Base-by-base conservation (phyloP, 495 filamentous ascomycete genomes). In the Penicillium atrosanguineum region DNA sequence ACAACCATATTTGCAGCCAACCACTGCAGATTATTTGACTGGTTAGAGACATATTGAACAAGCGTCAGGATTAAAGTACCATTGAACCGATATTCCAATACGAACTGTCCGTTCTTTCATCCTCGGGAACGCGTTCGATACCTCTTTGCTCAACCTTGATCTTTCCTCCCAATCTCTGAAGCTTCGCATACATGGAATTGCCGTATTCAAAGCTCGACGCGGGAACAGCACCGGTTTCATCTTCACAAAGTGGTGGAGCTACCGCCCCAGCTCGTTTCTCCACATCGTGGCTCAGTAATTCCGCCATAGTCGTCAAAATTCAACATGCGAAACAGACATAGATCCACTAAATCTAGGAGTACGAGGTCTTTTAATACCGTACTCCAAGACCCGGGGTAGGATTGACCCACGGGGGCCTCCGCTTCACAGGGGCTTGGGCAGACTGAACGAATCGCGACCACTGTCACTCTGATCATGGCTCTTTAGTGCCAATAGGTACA, bases 171-270 rank as follows among this genome's bases (percentile, higher is more conserved):
- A 61, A 29, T 31, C 81, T 76, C 67, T 87, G 84, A 12, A 86
- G 59, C 63, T 78, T 86, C 19, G 84, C 85, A 59, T 79, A 83
- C 29, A 72, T 46, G 18, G 72, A 73, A 41, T 82, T 65, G 45
- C 84, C 84, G 18, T 77, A 65, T 31, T 73, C 69, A 53, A 87
- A 82, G 31, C 70, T 79, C 59, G 83, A 73, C n/a, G 73, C 73
- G 8, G 73, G 69, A 6, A 84, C 76, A 9, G 79, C 81, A 44
- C 81, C 78, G 7, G 77, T 69, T 44, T 82, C 75, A 45, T 73
- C 67, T 19, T 75, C 57, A 45, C 50, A 46, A 2, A 57, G 53
- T 2, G 42, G 8, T 12, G 58, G 53, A 9, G 53, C 41, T 12
- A 7, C 3, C 16, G n/a, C 31, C 3, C 49, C 58, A n/a, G 53